These are phyloP conservation scores for Mycosphaerella arachidis DNA, from an alignment of 2,329 filamentous ascomycete species.

Conservation along the genomic window DNA sequence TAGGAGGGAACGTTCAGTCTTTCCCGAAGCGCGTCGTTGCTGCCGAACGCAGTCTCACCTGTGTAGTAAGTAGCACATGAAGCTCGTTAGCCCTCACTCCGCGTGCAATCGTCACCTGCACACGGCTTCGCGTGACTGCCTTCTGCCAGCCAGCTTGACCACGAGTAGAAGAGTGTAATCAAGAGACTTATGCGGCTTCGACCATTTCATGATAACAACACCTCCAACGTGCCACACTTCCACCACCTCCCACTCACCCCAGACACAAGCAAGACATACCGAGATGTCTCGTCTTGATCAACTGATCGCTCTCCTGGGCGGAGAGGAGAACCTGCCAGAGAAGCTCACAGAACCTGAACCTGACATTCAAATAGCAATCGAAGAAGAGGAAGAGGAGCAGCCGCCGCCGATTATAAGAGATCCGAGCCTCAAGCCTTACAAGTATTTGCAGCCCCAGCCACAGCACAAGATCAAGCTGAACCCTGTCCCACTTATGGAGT, in stretches of 20 bases:
- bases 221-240: neutral
- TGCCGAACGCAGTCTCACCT: neutral
- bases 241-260: neutral
- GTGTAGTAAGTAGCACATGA: neutral
- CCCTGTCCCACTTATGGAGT: neutral
- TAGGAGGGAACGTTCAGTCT: neutral
- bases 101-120: neutral
- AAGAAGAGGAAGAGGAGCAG: slow-evolving; percentile 3
- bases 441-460: neutral
- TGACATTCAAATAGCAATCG: neutral
- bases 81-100: neutral
- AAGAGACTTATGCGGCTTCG: neutral
- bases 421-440: neutral
- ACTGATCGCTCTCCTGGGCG: neutral
- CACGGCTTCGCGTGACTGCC: neutral
- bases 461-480: neutral
- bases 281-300: neutral
- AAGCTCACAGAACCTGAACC: neutral
- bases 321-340: neutral
- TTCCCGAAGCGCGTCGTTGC: neutral
- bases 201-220: neutral
- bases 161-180: neutral
- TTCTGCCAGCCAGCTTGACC: neutral
- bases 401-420: slow-evolving; percentile 3
- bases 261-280: neutral